Base-by-base conservation (phyloP, 1,284 basidiomycete species). In the Microbotryomycetes sp. region DNA sequence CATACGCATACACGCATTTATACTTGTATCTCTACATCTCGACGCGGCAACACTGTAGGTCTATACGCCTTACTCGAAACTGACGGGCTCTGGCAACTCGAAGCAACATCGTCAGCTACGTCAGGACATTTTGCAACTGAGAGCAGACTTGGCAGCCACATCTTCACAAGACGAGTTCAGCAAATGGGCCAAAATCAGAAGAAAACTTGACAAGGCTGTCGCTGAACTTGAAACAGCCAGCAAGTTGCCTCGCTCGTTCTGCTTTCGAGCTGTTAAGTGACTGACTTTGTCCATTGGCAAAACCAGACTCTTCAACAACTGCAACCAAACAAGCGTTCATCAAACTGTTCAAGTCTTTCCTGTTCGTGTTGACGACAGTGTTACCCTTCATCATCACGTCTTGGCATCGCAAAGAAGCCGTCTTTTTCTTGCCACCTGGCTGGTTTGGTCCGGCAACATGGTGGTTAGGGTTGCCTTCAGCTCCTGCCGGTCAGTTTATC, bases 131-230 rank as follows among this genome's bases (percentile, higher is more conserved):
- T 79, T 94, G 47, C 75, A 79, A 31, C 86, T 84, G 55, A 93
- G 94, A 78, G 83, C 88, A 45, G 89, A 97, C 74, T 83, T 98
- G 9, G 77, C 87, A 62, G 84, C 86, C 72, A 98, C 93, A 30
- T 92, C 88, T 71, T 89, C 91, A 15, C 94, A 98, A 75, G 94
- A 97, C 74, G 88, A 98, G 74, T 98, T 99, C 76, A 89, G 93
- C 19, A 97, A 92, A 78, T 98, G 96, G 96, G 94, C 94, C 49
- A 94, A 92, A 79, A 78, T 98, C 71, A 80, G 89, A 71, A 79
- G 96, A 66, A 89, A 83, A 69, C 85, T 97, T 32, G 96, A 99
- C 78, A 97, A 96, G 77, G 88, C 87, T 5, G 76, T 96, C n/a
- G 83, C 84, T 30, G 91, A 97, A 54, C 80, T 98, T n/a, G 94